Evolutionary conservation across 768 basidiomycete genomes (phyloP).

Genomic region (Harrya chromipes): DNA sequence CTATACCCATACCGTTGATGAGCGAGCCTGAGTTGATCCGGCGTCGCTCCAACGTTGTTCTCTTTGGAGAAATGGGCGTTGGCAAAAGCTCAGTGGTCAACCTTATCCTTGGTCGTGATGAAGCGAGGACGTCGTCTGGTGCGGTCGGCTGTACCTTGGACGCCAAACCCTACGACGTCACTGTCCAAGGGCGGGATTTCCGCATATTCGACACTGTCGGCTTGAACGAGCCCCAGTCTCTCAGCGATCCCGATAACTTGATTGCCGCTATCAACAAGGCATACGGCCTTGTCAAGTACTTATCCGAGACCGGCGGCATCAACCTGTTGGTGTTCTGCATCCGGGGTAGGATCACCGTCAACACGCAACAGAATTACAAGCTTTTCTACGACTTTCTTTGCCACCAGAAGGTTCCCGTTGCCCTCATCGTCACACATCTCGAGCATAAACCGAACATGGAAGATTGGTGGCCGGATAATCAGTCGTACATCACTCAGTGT

Average conservation of each 20-base stretch:
- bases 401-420: conserved; percentile 30
- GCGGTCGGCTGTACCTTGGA: conserved; percentile 36
- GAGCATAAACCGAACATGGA: conserved; percentile 37
- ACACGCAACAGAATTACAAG: conserved; percentile 28
- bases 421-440: conserved; percentile 34
- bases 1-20: conserved; percentile 1
- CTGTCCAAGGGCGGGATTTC: conserved; percentile 17
- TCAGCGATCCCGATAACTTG: conserved; percentile 24
- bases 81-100: conserved; percentile 45
- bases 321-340: conserved; percentile 41
- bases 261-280: conserved; percentile 32
- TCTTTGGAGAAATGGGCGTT: conserved; percentile 31
- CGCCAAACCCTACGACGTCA: conserved; percentile 24
- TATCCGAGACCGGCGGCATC: conserved; percentile 35
- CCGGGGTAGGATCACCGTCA: conserved; percentile 30
- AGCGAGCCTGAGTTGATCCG: conserved; percentile 10
- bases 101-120: conserved; percentile 31
- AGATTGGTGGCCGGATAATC: conserved; percentile 33
- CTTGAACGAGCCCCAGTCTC: conserved; percentile 28
- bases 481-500: conserved; percentile 14
- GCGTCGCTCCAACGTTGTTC: conserved; percentile 22
- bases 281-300: conserved; percentile 32
- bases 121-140: conserved; percentile 29
- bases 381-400: conserved; percentile 35
- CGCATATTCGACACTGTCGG: conserved; percentile 36